Conservation (phyloP, 495 filamentous ascomycete genomes). For the Aspergillus egyptiacus region DNA sequence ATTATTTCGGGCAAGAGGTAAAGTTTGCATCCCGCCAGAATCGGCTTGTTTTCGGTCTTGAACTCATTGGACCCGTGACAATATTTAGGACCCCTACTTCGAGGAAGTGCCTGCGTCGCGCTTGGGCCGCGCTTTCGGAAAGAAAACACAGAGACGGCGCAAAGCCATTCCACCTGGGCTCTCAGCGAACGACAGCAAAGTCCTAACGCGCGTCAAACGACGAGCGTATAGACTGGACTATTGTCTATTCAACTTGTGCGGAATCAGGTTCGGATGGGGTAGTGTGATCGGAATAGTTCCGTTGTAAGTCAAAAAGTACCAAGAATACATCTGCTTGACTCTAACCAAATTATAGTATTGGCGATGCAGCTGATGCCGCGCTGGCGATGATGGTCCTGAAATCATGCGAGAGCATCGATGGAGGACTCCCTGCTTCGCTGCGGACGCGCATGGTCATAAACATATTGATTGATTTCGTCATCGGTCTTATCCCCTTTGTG, state of each 20-base stretch:
- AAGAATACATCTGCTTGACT: background rate
- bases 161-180: conserved; percentile 67
- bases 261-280: conserved; percentile 76
- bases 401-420: conserved; percentile 62
- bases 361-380: conserved; percentile 64
- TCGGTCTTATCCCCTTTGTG: conserved; percentile 79
- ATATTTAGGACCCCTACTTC: conserved; percentile 61
- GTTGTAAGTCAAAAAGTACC: conserved; percentile 47
- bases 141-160: conserved; percentile 59
- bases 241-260: conserved; percentile 66
- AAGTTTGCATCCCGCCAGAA: conserved; percentile 14
- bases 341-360: conserved; percentile 46
- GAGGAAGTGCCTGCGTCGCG: conserved; percentile 66
- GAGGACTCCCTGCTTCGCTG: conserved; percentile 55
- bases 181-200: conserved; percentile 68
- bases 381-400: conserved; percentile 60
- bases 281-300: conserved; percentile 77
- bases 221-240: conserved; percentile 79
- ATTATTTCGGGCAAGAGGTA: conserved; percentile 65
- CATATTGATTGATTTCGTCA: conserved; percentile 67
- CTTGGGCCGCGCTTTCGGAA: conserved; percentile 49
- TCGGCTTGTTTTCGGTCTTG: background rate
- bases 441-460: conserved; percentile 68
- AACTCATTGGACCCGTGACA: background rate
- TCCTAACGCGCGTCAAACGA: conserved; percentile 74